Percentiles rank a stretch among this genome's conserved stretches.
These are phyloP conservation scores for Rhododendron henanense DNA, from an alignment of 148 eudicot genomes.

Conservation along the genomic window DNA sequence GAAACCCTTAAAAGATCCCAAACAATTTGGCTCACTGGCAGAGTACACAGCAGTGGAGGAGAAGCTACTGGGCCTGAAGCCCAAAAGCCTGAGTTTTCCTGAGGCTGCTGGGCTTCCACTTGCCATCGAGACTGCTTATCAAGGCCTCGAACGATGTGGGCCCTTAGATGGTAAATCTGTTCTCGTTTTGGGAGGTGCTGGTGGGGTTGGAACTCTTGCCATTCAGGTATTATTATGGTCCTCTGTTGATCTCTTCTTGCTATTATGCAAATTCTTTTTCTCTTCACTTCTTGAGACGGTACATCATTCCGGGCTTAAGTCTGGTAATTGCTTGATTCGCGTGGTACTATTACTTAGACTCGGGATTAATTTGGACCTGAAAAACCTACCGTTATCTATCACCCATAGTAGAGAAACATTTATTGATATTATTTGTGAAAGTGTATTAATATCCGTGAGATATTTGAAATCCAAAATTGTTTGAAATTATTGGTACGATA, in stretches of 20 bases:
- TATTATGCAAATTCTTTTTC: no score
- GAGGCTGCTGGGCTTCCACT: conserved; percentile 87
- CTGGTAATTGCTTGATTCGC: no score
- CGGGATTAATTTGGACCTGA: not conserved
- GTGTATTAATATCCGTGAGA: no score
- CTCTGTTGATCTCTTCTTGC: not conserved
- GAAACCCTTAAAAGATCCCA: conserved; percentile 57
- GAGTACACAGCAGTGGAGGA: conserved; percentile 93
- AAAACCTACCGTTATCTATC: no score
- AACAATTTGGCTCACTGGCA: conserved; percentile 76
- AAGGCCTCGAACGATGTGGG: conserved; percentile 77
- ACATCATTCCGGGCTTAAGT: no score
- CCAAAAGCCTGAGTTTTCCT: conserved; percentile 63
- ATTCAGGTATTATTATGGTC: conserved; percentile 47
- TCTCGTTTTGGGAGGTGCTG: conserved; percentile 92
- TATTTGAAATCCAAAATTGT: no score
- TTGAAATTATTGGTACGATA: no score
- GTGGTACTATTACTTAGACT: not conserved
- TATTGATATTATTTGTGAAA: no score
- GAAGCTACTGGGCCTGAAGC: conserved; percentile 70
- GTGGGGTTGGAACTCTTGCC: conserved; percentile 87
- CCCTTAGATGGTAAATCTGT: conserved; percentile 72
- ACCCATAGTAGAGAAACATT: no score
- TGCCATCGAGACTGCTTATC: conserved; percentile 87
- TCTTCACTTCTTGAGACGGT: no score